Conservation (phyloP, 2,329 filamentous ascomycete genomes). For the Penicillium frequentans region DNA sequence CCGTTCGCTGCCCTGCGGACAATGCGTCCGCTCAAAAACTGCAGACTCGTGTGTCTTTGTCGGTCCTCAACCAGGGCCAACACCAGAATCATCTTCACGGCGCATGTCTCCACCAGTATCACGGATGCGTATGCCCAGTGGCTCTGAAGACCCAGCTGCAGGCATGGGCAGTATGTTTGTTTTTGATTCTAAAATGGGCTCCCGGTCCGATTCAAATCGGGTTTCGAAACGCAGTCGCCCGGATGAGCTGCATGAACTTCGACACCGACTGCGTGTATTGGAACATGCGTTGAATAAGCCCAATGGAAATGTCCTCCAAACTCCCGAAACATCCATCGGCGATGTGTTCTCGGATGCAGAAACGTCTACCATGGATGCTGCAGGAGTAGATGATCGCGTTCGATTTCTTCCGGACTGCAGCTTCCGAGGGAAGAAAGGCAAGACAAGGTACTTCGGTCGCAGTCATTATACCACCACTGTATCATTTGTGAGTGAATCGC, state of each 20-base stretch:
- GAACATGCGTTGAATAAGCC: constrained; percentile 28
- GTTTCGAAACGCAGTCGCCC: constrained; percentile 24
- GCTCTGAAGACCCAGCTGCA: neutral
- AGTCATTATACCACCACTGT: constrained; percentile 31
- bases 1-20: constrained; percentile 69
- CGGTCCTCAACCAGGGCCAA: constrained; percentile 19
- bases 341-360: constrained; percentile 15
- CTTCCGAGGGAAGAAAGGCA: constrained; percentile 33
- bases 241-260: constrained; percentile 33
- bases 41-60: constrained; percentile 55
- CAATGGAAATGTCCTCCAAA: constrained; percentile 19
- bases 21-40: constrained; percentile 55
- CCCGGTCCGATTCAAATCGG: constrained; percentile 20
- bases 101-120: constrained; percentile 18
- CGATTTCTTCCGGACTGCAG: constrained; percentile 27
- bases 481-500: constrained; percentile 29
- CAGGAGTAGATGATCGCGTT: constrained; percentile 28
- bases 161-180: constrained; percentile 30
- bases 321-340: constrained; percentile 26
- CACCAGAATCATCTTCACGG: constrained; percentile 3
- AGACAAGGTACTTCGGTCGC: constrained; percentile 32
- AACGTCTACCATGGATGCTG: constrained; percentile 11
- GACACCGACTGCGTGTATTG: constrained; percentile 26
- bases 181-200: constrained; percentile 31
- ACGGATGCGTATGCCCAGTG: constrained; percentile 6